These are phyloP conservation scores for Alternaria consortialis DNA, from an alignment of 2,329 filamentous ascomycete species.

Conservation along the genomic window DNA sequence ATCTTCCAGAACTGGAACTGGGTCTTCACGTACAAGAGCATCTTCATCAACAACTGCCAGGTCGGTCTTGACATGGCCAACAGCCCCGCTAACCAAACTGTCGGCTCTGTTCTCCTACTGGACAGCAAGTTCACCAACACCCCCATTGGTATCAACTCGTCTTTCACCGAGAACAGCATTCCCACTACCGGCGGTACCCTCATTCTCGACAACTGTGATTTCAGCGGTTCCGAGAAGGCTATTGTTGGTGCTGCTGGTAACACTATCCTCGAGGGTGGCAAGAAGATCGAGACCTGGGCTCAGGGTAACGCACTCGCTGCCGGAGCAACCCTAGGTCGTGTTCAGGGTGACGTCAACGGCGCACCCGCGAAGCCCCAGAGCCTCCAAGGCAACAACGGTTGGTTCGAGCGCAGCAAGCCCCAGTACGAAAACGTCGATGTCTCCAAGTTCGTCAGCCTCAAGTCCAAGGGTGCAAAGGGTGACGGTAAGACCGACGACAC, in stretches of 20 bases:
- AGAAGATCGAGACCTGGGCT: slow-evolving; percentile 74
- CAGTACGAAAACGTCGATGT: slow-evolving; percentile 77
- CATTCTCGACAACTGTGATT: slow-evolving; percentile 89
- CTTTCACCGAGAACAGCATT: slow-evolving; percentile 74
- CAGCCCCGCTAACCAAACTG: slow-evolving; percentile 71
- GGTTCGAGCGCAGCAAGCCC: slow-evolving; percentile 88
- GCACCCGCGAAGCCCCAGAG: slow-evolving; percentile 69
- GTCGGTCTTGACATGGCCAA: slow-evolving; percentile 62
- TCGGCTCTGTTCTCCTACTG: slow-evolving; percentile 84
- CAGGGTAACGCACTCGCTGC: slow-evolving; percentile 79
- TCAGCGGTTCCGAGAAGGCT: slow-evolving; percentile 73
- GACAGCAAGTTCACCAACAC: slow-evolving; percentile 84
- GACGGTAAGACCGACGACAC: slow-evolving; percentile 91
- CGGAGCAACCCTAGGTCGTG: slow-evolving; percentile 52
- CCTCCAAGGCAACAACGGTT: slow-evolving; percentile 72
- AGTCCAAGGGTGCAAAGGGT: slow-evolving; percentile 81
- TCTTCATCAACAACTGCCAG: slow-evolving; percentile 58
- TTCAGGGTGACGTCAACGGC: slow-evolving; percentile 64
- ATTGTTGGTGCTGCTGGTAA: slow-evolving; percentile 68
- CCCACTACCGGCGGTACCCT: slow-evolving; percentile 80
- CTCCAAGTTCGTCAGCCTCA: slow-evolving; percentile 83
- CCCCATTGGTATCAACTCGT: slow-evolving; percentile 77
- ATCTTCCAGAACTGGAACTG: slow-evolving; percentile 66
- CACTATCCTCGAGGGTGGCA: slow-evolving; percentile 73
- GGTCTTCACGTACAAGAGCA: slow-evolving; percentile 59